These are phyloP conservation scores for Pichia sp. DNA, from an alignment of 1,139 yeast species.

Conservation along the genomic window DNA sequence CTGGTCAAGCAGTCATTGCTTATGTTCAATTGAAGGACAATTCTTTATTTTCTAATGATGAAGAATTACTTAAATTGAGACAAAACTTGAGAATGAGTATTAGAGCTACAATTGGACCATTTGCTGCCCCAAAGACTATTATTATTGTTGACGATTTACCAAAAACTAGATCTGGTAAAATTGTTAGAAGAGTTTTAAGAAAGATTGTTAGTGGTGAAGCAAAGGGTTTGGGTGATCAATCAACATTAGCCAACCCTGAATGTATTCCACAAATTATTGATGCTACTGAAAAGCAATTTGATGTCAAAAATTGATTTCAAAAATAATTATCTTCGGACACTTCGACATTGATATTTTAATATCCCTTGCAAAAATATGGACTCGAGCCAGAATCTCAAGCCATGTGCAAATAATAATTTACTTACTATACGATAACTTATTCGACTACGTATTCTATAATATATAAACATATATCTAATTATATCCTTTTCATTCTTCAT, in stretches of 20 bases:
- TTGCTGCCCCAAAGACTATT: conserved; percentile 94
- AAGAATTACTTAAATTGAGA: conserved; percentile 49
- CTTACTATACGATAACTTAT: too few relatives aligned
- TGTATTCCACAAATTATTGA: conserved; percentile 70
- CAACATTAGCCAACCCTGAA: conserved; percentile 84
- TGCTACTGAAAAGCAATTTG: conserved; percentile 41
- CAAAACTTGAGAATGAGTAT: conserved; percentile 81
- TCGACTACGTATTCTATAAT: too few relatives aligned
- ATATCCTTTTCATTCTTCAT: too few relatives aligned
- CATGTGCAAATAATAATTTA: too few relatives aligned
- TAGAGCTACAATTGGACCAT: conserved; percentile 93
- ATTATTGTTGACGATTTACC: conserved; percentile 87
- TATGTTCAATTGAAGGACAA: conserved; percentile 75
- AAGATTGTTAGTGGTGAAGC: conserved; percentile 86
- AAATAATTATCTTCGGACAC: too few relatives aligned
- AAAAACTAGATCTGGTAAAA: conserved; percentile 96
- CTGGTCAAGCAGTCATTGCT: conserved; percentile 97
- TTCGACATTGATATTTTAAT: too few relatives aligned
- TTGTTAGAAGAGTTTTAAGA: conserved; percentile 96
- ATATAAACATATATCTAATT: too few relatives aligned
- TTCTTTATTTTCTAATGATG: conserved; percentile 37
- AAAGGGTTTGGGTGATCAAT: conserved; percentile 87
- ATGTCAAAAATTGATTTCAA: conserved; percentile 30
- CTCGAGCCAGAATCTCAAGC: too few relatives aligned
- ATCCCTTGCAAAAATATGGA: too few relatives aligned